phyloP scores from a whole-genome alignment of 495 filamentous ascomycete genomes.

The Parmelia sp. region DNA sequence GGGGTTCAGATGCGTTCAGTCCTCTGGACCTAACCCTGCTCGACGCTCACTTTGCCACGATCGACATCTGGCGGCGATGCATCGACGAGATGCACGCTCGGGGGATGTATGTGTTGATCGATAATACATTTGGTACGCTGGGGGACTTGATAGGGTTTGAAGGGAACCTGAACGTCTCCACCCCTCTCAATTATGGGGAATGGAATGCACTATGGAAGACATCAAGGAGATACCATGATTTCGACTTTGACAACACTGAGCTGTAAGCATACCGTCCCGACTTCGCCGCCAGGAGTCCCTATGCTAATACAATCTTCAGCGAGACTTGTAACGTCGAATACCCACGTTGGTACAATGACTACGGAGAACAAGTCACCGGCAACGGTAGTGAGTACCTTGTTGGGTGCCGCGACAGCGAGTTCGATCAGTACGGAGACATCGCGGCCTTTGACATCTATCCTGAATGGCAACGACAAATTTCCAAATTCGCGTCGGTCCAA shows the following conservation, averaged over 20 bases:
- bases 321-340: conserved; percentile 31
- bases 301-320: background rate
- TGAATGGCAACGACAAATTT: conserved; percentile 34
- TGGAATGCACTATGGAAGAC: conserved; percentile 42
- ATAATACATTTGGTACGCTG: conserved; percentile 40
- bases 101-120: conserved; percentile 39
- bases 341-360: conserved; percentile 36
- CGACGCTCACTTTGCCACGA: conserved; percentile 35
- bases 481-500: conserved; percentile 39
- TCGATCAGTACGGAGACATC: conserved; percentile 41
- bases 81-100: conserved; percentile 34
- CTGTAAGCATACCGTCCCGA: conserved; percentile 2
- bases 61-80: conserved; percentile 34
- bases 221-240: conserved; percentile 38
- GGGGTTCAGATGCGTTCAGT: conserved; percentile 39
- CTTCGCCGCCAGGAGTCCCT: background rate
- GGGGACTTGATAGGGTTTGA: conserved; percentile 44
- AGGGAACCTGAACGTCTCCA: conserved; percentile 38
- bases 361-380: conserved; percentile 22
- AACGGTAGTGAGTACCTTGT: conserved; percentile 30
- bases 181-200: conserved; percentile 38
- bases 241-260: conserved; percentile 31
- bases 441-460: conserved; percentile 38
- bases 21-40: conserved; percentile 38
- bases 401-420: conserved; percentile 38